Base-by-base conservation (phyloP, 2,329 filamentous ascomycete genomes). In the Atkinsonella texensis region DNA sequence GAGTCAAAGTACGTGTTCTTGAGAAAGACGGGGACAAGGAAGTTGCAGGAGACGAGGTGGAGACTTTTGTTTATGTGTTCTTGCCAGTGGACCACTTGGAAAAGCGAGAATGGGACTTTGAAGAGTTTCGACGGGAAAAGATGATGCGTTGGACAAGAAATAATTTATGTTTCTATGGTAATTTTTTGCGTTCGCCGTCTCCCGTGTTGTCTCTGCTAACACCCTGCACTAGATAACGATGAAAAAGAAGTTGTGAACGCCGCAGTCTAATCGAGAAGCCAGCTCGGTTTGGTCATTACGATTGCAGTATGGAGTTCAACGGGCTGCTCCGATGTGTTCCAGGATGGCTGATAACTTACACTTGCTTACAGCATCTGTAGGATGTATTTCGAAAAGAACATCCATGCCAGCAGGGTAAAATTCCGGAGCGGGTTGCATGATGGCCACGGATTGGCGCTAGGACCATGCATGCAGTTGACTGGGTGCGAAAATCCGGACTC, bases 21-120 rank as follows among this genome's bases (percentile, higher is more conserved):
- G 65, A 69, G 50, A 67, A 69, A 13, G 64, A 68, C 13, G 71
- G 70, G n/a, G 59, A 55, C 8, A 52, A 58, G 44, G 62, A 70
- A 42, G 62, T 66, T 2, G 68, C 71, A 52, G 70, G 67, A 15
- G 71, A 74, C 47, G 69, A 74, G 56, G 73, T 76, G 48, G 67
- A 73, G 54, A 76, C 82, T 2, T 71, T 77, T 49, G 80, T 81
- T 12, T 90, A 90, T 63, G 75, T 89, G 5, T 89, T 77, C 67
- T 70, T 73, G 44, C 56, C 70, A 1, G 65, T 70, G 15, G 57
- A 66, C 0, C 39, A 61, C 0, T 69, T 97, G 17, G 88, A 95
- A 65, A 72, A 78, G 33, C 68, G 71, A 20, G 89, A 95, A 65
- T 97, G 91, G 91, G 87, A 95, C 65, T 93, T 89, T 69, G 81